phyloP scores from a whole-genome alignment of 1,284 basidiomycete genomes.

The Sporisorium reilianum region DNA sequence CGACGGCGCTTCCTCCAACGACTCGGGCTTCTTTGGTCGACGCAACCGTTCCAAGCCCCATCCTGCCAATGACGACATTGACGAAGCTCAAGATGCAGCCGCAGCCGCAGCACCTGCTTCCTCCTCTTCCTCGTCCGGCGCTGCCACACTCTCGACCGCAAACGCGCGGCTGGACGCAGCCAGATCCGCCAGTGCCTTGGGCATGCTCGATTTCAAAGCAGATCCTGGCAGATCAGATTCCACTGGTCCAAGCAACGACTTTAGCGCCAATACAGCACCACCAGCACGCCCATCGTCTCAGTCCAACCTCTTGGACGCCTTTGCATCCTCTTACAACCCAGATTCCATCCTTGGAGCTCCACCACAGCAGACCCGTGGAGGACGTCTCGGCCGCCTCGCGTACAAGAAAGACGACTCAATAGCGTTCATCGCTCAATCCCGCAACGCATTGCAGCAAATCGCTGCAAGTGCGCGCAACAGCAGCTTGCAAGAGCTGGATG shows the following conservation, averaged over 20 bases:
- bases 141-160: neutral
- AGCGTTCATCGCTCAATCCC: slow-evolving; percentile 37
- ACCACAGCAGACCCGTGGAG: slow-evolving; percentile 24
- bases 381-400: slow-evolving; percentile 42
- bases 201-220: slow-evolving; percentile 25
- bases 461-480: slow-evolving; percentile 4
- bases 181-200: slow-evolving; percentile 24
- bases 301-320: slow-evolving; percentile 22
- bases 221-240: neutral
- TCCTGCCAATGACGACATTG: slow-evolving; percentile 10
- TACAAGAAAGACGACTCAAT: slow-evolving; percentile 54
- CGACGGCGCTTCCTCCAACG: slow-evolving; percentile 19
- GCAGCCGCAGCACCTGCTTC: no score
- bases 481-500: slow-evolving; percentile 7
- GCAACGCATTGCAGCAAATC: slow-evolving; percentile 27
- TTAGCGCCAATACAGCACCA: neutral
- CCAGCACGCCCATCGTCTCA: slow-evolving; percentile 32
- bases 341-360: neutral
- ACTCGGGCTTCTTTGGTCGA: slow-evolving; percentile 36
- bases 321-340: neutral
- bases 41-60: slow-evolving; percentile 20
- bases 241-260: neutral
- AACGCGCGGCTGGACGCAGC: slow-evolving; percentile 1
- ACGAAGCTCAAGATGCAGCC: neutral
- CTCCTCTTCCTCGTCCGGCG: neutral